These are phyloP conservation scores for Fusarium sp. DNA, from an alignment of 2,329 filamentous ascomycete genomes.

Conservation along the genomic window DNA sequence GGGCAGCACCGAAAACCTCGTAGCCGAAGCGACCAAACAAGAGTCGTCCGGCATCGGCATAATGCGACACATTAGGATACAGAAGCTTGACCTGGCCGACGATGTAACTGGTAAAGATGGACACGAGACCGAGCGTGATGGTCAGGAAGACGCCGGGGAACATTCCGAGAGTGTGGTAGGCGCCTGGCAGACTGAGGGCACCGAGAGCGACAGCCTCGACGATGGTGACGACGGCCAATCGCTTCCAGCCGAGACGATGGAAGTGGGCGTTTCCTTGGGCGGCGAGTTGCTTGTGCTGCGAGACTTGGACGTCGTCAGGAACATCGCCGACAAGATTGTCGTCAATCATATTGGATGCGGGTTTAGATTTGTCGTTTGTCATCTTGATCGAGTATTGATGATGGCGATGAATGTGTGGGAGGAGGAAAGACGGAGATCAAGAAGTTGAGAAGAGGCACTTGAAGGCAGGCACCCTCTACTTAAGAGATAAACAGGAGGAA, in stretches of 20 bases:
- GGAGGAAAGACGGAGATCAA: not conserved
- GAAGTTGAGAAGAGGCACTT: not conserved
- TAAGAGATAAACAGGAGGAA: slow-evolving; percentile 1
- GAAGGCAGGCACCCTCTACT: not conserved
- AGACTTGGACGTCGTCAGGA: slow-evolving; percentile 27
- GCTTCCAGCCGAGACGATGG: slow-evolving; percentile 37
- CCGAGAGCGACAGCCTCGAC: slow-evolving; percentile 37
- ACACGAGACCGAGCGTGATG: slow-evolving; percentile 57
- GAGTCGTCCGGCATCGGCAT: slow-evolving; percentile 60
- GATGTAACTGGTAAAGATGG: slow-evolving; percentile 61
- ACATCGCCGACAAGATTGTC: slow-evolving; percentile 16
- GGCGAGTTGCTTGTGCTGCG: slow-evolving; percentile 34
- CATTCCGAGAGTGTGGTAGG: slow-evolving; percentile 67
- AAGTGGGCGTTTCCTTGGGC: slow-evolving; percentile 35
- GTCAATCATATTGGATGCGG: slow-evolving; percentile 28
- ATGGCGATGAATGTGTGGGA: slow-evolving; percentile 9
- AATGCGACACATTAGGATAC: slow-evolving; percentile 63
- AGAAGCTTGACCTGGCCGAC: slow-evolving; percentile 62
- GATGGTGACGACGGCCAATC: slow-evolving; percentile 36
- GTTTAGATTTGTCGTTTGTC: slow-evolving; percentile 14
- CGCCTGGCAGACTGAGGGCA: slow-evolving; percentile 57
- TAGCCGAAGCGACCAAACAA: slow-evolving; percentile 70
- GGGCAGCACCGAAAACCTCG: slow-evolving; percentile 71
- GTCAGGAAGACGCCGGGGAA: slow-evolving; percentile 58
- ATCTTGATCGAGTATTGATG: slow-evolving; percentile 17